Base-by-base conservation (phyloP, 2,329 filamentous ascomycete genomes). In the Alternaria ethzedia region DNA sequence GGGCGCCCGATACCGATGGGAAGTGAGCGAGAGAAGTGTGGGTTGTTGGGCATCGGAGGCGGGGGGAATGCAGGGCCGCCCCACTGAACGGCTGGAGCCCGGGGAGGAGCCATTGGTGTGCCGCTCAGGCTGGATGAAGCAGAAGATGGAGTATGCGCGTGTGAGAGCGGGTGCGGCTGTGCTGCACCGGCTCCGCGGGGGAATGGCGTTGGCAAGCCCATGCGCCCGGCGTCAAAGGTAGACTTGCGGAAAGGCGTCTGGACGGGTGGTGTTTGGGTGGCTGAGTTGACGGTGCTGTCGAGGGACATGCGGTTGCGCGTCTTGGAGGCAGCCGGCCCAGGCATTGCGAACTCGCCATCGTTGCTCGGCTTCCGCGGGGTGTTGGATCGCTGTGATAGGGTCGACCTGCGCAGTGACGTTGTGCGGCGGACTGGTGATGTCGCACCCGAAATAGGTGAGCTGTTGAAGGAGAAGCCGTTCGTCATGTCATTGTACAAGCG, bases 71-170 rank as follows among this genome's bases (percentile, higher is more conserved):
- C 64, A 30, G 69, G 59, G 30, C 49, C 50, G 11, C 44, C 50
- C 54, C 50, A 67, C 20, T 62, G 60, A 32, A 62, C 49, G 12
- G 69, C 65, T 6, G 71, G 70, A 17, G 75, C 65, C 84, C 79
- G 69, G 44, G 71, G 72, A 21, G 74, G 73, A 8, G 88, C 87
- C 65, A 72, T 70, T 28, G 73, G 75, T 25, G 72, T 72, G 66
- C 94, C 92, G 1, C 86, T 85, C 46, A 95, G 78, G 74, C 90
- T 96, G 6, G 93, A 95, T 57, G 86, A 89, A 3, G 94, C 96
- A 1, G 93, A 95, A 1, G 94, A 97, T 4, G 94, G 93, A 0
- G 92, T 96, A 70, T 97, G 85, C 0, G 93, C 92, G 66, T 93
- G 89, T 7, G 95, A 97, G 21, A 97, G 84, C 20, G 95, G 95